These are phyloP conservation scores for Alternaria sp. DNA, from an alignment of 2,329 filamentous ascomycete genomes.

Conservation along the genomic window DNA sequence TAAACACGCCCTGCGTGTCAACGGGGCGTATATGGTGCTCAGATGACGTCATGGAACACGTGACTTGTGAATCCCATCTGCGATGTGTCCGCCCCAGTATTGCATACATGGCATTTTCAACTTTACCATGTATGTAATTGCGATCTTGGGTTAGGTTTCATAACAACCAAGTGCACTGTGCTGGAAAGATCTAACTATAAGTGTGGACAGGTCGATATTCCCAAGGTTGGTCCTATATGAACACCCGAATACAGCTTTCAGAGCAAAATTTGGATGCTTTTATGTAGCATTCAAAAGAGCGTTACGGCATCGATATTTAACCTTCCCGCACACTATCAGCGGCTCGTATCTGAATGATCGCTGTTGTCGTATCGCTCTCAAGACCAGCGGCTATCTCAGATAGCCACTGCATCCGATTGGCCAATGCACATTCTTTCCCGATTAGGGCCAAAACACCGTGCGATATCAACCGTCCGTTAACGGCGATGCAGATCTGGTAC, in stretches of 20 bases:
- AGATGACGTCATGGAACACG: not conserved
- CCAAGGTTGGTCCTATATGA: not conserved
- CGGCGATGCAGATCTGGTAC: slow-evolving; percentile 7
- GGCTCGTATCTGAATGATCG: not conserved
- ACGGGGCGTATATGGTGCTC: not conserved
- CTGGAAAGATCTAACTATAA: not conserved
- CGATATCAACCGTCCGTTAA: slow-evolving; percentile 13
- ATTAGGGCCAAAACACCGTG: slow-evolving; percentile 15
- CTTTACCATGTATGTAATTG: not conserved
- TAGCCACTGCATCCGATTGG: slow-evolving; percentile 6
- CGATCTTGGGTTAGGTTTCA: not conserved
- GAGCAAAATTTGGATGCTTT: not conserved
- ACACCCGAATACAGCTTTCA: not conserved
- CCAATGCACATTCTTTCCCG: slow-evolving; percentile 21
- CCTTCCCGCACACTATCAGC: not conserved
- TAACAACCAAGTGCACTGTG: not conserved
- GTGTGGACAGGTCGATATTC: not conserved
- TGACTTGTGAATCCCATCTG: not conserved
- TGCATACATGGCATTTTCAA: not conserved
- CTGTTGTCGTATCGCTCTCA: not conserved
- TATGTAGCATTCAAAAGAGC: not conserved
- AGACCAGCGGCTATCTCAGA: not conserved
- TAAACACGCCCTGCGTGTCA: not conserved
- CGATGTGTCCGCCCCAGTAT: too few species aligned
- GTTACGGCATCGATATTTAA: not conserved